Conservation (phyloP, 2,329 filamentous ascomycete genomes). For the Fusarium domesticum region DNA sequence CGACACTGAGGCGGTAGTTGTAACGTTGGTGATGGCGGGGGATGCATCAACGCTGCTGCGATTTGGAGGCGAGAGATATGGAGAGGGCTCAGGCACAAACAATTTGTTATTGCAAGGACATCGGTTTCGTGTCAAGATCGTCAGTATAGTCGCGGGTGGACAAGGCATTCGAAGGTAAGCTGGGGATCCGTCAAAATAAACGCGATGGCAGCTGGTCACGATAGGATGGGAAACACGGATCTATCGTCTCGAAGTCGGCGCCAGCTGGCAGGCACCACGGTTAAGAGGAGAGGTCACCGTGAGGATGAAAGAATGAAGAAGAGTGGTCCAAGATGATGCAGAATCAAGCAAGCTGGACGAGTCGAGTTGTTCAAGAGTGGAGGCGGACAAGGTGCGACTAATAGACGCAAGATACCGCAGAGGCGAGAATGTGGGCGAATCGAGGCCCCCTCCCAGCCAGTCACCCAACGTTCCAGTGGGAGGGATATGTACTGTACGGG, state of each 20-base stretch:
- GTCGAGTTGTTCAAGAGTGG: conserved; percentile 21
- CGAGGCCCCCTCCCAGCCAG: conserved; percentile 21
- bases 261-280: neutral
- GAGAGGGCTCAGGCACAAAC: conserved; percentile 4
- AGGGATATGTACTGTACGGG: conserved; percentile 18
- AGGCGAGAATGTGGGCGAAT: conserved; percentile 29
- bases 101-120: conserved; percentile 1
- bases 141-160: neutral
- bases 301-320: conserved; percentile 4
- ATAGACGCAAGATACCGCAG: conserved; percentile 30
- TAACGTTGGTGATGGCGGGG: conserved; percentile 13
- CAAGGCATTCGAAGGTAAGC: neutral
- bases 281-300: neutral
- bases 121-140: neutral
- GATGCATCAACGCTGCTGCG: conserved; percentile 27
- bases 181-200: neutral
- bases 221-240: neutral
- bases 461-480: too few relatives aligned
- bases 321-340: conserved; percentile 16
- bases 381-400: conserved; percentile 27
- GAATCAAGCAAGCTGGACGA: conserved; percentile 16
- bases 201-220: neutral
- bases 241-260: neutral
- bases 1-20: conserved; percentile 19
- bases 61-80: conserved; percentile 2